A percentile compares a stretch with the other conserved stretches of the same genome.
Evolutionary conservation across 768 basidiomycete species (phyloP).

Genomic region (Naganishia onofrii): DNA sequence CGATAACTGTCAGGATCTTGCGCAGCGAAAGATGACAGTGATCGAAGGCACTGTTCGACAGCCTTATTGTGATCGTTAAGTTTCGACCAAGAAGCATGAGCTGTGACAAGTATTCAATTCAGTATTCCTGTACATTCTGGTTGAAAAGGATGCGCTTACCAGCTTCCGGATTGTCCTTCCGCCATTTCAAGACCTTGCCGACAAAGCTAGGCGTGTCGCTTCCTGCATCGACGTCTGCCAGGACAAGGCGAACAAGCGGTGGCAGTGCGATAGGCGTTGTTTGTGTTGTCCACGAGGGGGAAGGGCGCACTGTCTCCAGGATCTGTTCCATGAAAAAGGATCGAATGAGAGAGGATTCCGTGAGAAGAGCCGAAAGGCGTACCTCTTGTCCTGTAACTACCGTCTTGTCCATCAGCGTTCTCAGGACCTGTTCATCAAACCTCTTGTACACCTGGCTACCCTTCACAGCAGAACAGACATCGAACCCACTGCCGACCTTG

Average conservation of each 20-base stretch:
- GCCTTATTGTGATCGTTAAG: constrained; percentile 36
- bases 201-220: constrained; percentile 94
- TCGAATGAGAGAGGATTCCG: neutral
- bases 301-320: neutral
- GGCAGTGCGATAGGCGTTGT: constrained; percentile 76
- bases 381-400: constrained; percentile 47
- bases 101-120: neutral
- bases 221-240: constrained; percentile 94
- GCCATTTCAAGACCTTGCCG: constrained; percentile 86
- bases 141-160: constrained; percentile 39
- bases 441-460: constrained; percentile 79
- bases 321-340: neutral
- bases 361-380: neutral
- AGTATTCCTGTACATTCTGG: too few species aligned
- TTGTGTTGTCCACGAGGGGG: constrained; percentile 67
- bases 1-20: constrained; percentile 32
- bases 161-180: constrained; percentile 62
- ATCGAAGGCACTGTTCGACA: constrained; percentile 33
- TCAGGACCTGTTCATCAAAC: constrained; percentile 57
- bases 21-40: constrained; percentile 34
- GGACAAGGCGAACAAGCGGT: constrained; percentile 73
- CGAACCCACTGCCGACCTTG: constrained; percentile 96
- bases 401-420: constrained; percentile 63
- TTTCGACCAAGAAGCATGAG: constrained; percentile 31
- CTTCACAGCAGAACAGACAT: constrained; percentile 87